phyloP scores from a whole-genome alignment of 2,329 filamentous ascomycete genomes.

The Coniella lustricola region DNA sequence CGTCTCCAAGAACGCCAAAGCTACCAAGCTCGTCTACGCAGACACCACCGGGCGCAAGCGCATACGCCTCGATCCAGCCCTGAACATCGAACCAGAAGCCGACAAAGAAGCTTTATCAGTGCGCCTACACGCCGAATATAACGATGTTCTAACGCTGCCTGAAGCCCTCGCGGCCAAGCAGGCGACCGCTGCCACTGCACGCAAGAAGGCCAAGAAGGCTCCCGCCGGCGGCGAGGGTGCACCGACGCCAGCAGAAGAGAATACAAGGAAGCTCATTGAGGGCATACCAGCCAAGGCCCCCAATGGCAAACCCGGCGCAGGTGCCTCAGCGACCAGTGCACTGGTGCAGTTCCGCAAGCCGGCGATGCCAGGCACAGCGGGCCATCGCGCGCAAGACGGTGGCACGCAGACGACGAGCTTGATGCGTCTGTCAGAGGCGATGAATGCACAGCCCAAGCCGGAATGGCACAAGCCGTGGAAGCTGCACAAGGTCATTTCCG shows the following conservation, averaged over 20 bases:
- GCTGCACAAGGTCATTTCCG: slow-evolving; percentile 93
- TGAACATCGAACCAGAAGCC: slow-evolving; percentile 34
- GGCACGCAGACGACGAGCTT: slow-evolving; percentile 31
- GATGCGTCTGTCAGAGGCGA: slow-evolving; percentile 23
- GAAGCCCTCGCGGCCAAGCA: slow-evolving; percentile 73
- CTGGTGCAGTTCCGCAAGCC: slow-evolving; percentile 27
- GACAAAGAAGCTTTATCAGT: slow-evolving; percentile 40
- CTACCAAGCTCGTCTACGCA: slow-evolving; percentile 33
- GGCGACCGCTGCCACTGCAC: slow-evolving; percentile 53
- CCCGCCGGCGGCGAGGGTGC: slow-evolving; percentile 21
- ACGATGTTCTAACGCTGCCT: slow-evolving; percentile 68
- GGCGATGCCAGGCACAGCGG: slow-evolving; percentile 17
- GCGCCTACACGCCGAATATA: slow-evolving; percentile 68
- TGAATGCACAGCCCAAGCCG: slow-evolving; percentile 53
- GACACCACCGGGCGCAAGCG: slow-evolving; percentile 26
- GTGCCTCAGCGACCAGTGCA: slow-evolving; percentile 26
- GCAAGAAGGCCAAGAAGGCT: slow-evolving; percentile 55
- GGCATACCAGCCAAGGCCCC: slow-evolving; percentile 43
- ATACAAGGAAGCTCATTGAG: slow-evolving; percentile 61
- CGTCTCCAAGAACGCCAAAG: slow-evolving; percentile 35
- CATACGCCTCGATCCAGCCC: slow-evolving; percentile 28
- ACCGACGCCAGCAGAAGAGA: slow-evolving; percentile 29
- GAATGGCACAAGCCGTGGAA: slow-evolving; percentile 99
- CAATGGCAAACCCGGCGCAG: slow-evolving; percentile 16
- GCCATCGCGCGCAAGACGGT: slow-evolving; percentile 22